phyloP scores from a whole-genome alignment of 345 rosid genomes.

The Citrus sp. region DNA sequence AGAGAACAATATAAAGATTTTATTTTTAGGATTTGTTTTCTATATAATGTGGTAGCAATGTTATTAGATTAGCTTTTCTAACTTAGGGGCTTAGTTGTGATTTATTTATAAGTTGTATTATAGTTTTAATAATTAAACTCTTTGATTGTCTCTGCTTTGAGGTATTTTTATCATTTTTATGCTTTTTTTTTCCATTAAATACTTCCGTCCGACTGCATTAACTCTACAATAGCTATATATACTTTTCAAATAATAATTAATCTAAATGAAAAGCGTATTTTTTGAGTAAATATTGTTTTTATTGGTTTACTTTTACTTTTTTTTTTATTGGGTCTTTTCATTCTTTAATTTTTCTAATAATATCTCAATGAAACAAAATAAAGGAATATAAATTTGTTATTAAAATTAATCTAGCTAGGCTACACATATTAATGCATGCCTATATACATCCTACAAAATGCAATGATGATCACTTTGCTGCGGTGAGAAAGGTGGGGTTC shows the following conservation, averaged over 20 bases:
- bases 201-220: too few relatives aligned
- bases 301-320: too few relatives aligned
- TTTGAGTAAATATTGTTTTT: too few relatives aligned
- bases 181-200: not conserved
- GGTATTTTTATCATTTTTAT: too few relatives aligned
- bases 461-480: constrained; percentile 6
- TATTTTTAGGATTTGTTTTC: not conserved
- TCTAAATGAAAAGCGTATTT: not conserved
- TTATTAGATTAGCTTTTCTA: too few relatives aligned
- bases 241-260: too few relatives aligned
- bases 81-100: too few relatives aligned
- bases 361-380: not conserved
- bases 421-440: constrained; percentile 9
- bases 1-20: not conserved
- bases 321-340: not conserved
- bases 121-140: not conserved
- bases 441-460: constrained; percentile 6
- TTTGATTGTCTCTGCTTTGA: not conserved
- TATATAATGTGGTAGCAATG: not conserved
- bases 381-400: not conserved
- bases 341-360: not conserved
- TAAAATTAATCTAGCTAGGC: not conserved
- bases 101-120: too few relatives aligned
- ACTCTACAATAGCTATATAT: too few relatives aligned
- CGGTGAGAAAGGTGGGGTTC: constrained; percentile 20